Base-by-base conservation (phyloP, 176 grass and related monocot genomes). In the Tuctoria greenei region DNA sequence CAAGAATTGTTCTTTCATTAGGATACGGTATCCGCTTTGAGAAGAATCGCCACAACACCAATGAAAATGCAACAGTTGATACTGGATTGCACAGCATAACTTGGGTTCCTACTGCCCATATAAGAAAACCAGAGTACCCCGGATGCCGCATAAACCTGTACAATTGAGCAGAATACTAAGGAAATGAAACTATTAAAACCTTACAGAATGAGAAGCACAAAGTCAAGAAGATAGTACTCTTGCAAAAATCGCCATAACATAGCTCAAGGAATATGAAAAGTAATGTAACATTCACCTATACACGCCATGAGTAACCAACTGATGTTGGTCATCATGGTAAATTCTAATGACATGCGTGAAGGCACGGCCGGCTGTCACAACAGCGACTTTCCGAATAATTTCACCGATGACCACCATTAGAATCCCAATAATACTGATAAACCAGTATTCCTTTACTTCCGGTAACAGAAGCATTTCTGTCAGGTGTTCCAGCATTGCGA, bases 21-120 rank as follows among this genome's bases (percentile, higher is more conserved):
- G 91, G 95, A 95, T 99, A 99, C 87, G 82, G 95, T 90, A 99
- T 99, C 69, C 87, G 84, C 39, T 25, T 83, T 67, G 79, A 77
- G 79, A 99, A 99, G 84, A 95, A 99, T 47, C 73, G 51, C 95
- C 95, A 95, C 56, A 86, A 8, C n/a, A 90, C 73, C 49, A 92
- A 75, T 25, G 61, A 23, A 50, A 95, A 99, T 82, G 36, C 73
- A 78, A 90, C 31, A 25, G 71, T 52, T 64, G 88, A 99, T 72
- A 92, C 12, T 66, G 95, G 95, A 88, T 99, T 95, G 67, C 95
- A 92, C 35, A 99, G 82, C 91, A 92, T 95, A 81, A 99, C 80
- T 47, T 99, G 89, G 56, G 91, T 99, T 87, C 95, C 95, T 70
- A 89, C 67, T 80, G 82, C 95, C 91, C 89, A 99, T 61, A 92